Conservation (phyloP, 306 rosid species). For the Dryas drummondii region DNA sequence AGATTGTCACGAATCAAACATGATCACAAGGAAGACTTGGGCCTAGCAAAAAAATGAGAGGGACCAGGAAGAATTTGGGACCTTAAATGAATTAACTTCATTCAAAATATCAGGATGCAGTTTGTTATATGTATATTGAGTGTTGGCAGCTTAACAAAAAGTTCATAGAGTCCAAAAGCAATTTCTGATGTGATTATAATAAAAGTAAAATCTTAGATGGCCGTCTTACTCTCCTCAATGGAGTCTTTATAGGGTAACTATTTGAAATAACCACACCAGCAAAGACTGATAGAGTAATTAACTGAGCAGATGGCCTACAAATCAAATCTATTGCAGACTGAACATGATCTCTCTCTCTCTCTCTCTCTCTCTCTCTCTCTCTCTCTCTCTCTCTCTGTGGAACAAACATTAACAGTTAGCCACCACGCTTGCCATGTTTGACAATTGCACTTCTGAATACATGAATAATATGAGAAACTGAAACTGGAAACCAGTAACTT, state of each 20-base stretch:
- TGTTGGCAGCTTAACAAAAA: too few relatives aligned
- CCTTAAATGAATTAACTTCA: not conserved
- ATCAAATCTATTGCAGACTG: not conserved
- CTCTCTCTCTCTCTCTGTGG: too few relatives aligned
- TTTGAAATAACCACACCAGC: not conserved
- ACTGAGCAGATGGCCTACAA: not conserved
- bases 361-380: too few relatives aligned
- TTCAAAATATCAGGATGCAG: not conserved
- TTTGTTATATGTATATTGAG: not conserved
- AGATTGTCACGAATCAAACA: not conserved
- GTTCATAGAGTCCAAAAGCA: too few relatives aligned
- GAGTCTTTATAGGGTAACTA: not conserved
- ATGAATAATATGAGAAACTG: not conserved
- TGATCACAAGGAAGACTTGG: not conserved
- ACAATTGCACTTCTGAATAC: too few relatives aligned
- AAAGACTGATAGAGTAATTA: not conserved
- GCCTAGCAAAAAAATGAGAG: not conserved
- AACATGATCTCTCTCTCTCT: too few relatives aligned
- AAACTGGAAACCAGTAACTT: not conserved
- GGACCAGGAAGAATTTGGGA: not conserved
- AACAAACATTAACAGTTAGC: too few relatives aligned
- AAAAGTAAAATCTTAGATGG: not conserved
- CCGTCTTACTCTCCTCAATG: not conserved
- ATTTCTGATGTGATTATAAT: too few relatives aligned
- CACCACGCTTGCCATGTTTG: too few relatives aligned